Conservation (phyloP, 257 asterid species). For the Datura wrightii region DNA sequence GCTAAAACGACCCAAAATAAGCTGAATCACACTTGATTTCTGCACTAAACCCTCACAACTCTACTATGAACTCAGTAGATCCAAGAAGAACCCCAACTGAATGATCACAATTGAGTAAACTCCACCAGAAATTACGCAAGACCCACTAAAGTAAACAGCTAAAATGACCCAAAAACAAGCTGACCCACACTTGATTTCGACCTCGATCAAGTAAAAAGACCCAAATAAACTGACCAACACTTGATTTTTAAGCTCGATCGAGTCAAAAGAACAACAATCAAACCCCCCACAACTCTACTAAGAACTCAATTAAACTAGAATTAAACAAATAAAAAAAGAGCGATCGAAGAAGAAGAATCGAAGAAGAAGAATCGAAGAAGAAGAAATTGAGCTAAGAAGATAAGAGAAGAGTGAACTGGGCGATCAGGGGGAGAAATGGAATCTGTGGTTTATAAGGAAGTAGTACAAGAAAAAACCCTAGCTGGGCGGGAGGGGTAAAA, state of each 20-base stretch:
- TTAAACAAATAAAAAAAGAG: background rate
- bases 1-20: background rate
- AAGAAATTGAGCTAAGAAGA: constrained; percentile 42
- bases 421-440: constrained; percentile 51
- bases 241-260: background rate
- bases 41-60: too few relatives aligned
- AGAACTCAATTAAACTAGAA: background rate
- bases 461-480: constrained; percentile 69
- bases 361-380: constrained; percentile 31
- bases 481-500: constrained; percentile 54
- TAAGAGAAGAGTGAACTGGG: constrained; percentile 30
- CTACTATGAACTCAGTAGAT: background rate
- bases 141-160: background rate
- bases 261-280: constrained; percentile 26
- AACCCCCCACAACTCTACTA: background rate
- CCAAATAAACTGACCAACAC: background rate
- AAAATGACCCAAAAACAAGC: background rate
- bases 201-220: background rate
- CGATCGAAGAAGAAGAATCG: too few relatives aligned
- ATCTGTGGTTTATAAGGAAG: constrained; percentile 46
- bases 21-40: background rate
- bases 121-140: background rate
- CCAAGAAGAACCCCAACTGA: background rate
- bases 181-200: too few relatives aligned
- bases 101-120: background rate